Evolutionary conservation across 2,329 filamentous ascomycete genomes (phyloP).

Genomic region (Alternaria infectoria): DNA sequence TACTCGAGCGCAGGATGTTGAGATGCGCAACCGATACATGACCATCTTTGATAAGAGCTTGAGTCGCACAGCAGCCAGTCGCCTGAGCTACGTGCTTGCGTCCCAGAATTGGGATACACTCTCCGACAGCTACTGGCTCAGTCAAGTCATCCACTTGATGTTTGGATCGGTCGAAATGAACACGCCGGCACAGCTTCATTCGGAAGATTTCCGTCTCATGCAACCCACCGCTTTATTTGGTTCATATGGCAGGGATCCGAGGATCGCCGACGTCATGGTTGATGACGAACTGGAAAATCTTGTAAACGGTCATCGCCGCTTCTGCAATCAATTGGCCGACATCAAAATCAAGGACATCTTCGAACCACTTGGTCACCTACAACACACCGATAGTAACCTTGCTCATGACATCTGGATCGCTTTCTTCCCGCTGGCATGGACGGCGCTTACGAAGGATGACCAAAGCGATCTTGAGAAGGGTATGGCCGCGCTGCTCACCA

Average conservation of each 20-base stretch:
- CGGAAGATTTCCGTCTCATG: constrained; percentile 82
- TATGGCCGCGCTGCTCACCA: constrained; percentile 87
- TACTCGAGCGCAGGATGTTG: constrained; percentile 87
- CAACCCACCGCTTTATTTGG: constrained; percentile 76
- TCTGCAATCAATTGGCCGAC: constrained; percentile 81
- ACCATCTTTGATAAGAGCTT: constrained; percentile 93
- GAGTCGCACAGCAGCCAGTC: constrained; percentile 87
- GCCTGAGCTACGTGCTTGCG: constrained; percentile 85
- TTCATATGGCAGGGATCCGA: constrained; percentile 73
- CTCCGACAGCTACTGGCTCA: constrained; percentile 93
- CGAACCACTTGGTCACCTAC: constrained; percentile 87
- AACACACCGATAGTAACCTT: constrained; percentile 83
- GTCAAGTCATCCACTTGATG: constrained; percentile 91
- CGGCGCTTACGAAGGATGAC: constrained; percentile 84
- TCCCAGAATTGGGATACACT: constrained; percentile 98
- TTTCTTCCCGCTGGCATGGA: constrained; percentile 94
- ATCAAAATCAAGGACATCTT: constrained; percentile 87
- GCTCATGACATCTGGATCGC: constrained; percentile 90
- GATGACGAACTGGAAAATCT: constrained; percentile 85
- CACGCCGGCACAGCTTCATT: constrained; percentile 75
- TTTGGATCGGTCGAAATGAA: constrained; percentile 90
- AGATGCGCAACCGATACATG: constrained; percentile 98
- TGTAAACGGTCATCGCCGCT: constrained; percentile 79
- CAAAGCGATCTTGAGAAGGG: constrained; percentile 88
- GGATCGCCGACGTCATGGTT: constrained; percentile 69